Evolutionary conservation across 139 green algal genomes (phyloP), one percentile per base, ranked within the genome.

Genomic region (Chlorella sp.): DNA sequence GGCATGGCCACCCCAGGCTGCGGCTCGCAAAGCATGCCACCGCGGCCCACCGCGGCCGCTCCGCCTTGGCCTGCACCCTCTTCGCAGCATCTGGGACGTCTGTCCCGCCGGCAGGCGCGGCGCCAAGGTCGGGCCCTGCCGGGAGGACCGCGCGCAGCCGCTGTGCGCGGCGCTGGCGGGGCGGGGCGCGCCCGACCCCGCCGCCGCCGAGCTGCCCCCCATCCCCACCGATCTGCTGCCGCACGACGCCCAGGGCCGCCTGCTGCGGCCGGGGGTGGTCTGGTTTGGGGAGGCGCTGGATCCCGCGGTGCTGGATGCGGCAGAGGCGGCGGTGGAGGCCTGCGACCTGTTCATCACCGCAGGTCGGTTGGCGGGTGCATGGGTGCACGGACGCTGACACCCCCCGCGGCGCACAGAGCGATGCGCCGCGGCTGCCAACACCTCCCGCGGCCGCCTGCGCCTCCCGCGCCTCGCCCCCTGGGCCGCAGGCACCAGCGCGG

Each of bases 171-270:
- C 77, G 33, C 73, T 89, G n/a, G 67, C 67, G 0, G 77, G 79
- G 4, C 38, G 50, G 2, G 72, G 67, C 14, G 43, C 46, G 15
- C 79, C 73, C 4, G 63, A 90, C 35, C 69, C 68, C 17, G 64
- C 74, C 5, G 36, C 38, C 15, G 64, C 48, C 29, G 46, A 63
- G 12, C 59, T 74, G 2, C 77, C 77, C 35, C 56, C 74, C 43
- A 83, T 88, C 35, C 77, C 83, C 9, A 29, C 63, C 6, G 27
- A 67, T 41, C 81, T 84, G 51, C 88, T 90, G 27, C 89, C 94
- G 63, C 89, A 89, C 25, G 91, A 95, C 76, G 82, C 90, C 33
- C 86, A 94, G 61, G 77, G 72, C 8, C 55, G 35, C 50, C 65
- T 89, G 70, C 69, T 89, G 33, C 72, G 84, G 17, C 84, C 84